Base-by-base conservation (phyloP, 2,329 filamentous ascomycete species). In the Scedosporium boydii region DNA sequence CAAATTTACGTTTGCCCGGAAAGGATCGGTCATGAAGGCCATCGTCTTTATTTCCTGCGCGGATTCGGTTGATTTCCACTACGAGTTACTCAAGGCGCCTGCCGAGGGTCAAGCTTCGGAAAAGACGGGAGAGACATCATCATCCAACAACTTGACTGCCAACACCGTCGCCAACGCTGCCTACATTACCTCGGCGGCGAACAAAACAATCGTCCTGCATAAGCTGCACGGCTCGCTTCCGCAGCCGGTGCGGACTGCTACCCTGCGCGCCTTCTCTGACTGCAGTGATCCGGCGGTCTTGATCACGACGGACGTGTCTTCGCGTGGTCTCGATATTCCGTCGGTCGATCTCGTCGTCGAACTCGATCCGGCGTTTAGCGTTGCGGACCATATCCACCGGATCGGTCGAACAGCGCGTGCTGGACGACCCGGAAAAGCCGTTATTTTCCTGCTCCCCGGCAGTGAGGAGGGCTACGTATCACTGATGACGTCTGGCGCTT, bases 21-120 rank as follows among this genome's bases (percentile, higher is more conserved):
- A 89, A 73, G 93, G 92, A 0, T 91, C 91, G 1, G 90, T 96
- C 18, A 97, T 96, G 90, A 98, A 99, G 75, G 90, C 89, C 23
- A 97, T 99, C 64, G 82, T 99, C 42, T 99, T 99, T 76, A 90
- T 99, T 58, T 96, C 93, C 10, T 99, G 95, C 70, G 93, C 95
- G 21, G 95, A 99, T 73, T 95, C 91, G 1, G 95, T 98, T 64
- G 92, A 99, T 72, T 99, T 97, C 69, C 93, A 98, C 73, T 98
- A 92, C 72, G 89, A 96, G 64, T 78, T 96, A 3, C 84, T 99
- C 23, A 62, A 59, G 55, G 62, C 60, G 21, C 65, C 65, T 3
- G 42, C 26, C 12, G 26, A 44, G 16, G 34, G 18, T 63, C 87
- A 79, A 53, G 69, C 76, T 27, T 72, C 73, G 0, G 71, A 70